Conservation (phyloP, 1,284 basidiomycete species). For the Apiotrichum veenhuisii region DNA sequence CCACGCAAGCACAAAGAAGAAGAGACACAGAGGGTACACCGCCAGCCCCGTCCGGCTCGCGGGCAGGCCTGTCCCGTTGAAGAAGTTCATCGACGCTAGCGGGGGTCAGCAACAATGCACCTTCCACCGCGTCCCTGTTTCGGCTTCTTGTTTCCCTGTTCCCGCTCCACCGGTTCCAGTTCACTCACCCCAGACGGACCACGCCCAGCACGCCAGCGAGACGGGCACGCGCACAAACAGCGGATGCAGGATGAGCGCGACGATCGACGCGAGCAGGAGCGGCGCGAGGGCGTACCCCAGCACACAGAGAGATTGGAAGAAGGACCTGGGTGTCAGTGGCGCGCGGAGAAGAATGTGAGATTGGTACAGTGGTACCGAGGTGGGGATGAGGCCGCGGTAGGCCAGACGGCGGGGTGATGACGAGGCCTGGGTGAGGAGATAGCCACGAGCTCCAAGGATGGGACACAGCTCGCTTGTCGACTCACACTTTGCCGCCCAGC, state of each 20-base stretch:
- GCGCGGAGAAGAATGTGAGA: too few species aligned
- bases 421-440: not conserved
- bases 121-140: not conserved
- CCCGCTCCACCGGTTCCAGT: too few species aligned
- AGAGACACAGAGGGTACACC: slow-evolving; percentile 76
- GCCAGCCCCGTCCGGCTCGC: slow-evolving; percentile 80
- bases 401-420: too few species aligned
- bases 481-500: slow-evolving; percentile 88
- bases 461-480: slow-evolving; percentile 9
- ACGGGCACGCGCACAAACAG: slow-evolving; percentile 83
- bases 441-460: not conserved
- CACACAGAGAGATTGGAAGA: slow-evolving; percentile 91
- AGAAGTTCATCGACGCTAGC: slow-evolving; percentile 84
- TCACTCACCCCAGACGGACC: slow-evolving; percentile 86
- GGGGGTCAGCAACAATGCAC: not conserved
- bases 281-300: slow-evolving; percentile 88
- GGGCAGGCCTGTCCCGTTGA: slow-evolving; percentile 87
- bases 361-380: too few species aligned
- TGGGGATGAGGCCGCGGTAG: too few species aligned
- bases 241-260: slow-evolving; percentile 76
- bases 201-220: slow-evolving; percentile 78
- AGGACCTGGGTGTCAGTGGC: slow-evolving; percentile 59
- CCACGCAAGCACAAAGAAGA: slow-evolving; percentile 67
- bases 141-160: too few species aligned
- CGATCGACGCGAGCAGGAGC: slow-evolving; percentile 77